These are phyloP conservation scores for Platanus orientalis DNA, from an alignment of 164 flowering plant genomes.

Conservation along the genomic window DNA sequence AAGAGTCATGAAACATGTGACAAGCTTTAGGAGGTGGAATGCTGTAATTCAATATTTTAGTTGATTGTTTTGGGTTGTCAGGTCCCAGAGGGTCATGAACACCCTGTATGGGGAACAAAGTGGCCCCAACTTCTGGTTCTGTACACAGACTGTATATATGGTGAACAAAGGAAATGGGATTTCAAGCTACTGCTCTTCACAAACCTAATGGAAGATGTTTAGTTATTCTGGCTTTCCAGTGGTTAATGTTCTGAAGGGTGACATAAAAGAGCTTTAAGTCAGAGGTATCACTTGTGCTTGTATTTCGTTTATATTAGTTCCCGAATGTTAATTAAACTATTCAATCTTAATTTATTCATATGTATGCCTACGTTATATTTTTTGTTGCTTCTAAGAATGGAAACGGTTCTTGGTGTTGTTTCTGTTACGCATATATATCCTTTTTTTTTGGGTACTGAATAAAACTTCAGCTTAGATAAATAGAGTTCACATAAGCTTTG, in stretches of 20 bases:
- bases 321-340: constrained; percentile 7
- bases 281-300: constrained; percentile 4
- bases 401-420: constrained; percentile 11
- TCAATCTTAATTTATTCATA: constrained; percentile 15
- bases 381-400: constrained; percentile 6
- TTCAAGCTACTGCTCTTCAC: constrained; percentile 3
- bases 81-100: constrained; percentile 12
- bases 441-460: too few species aligned
- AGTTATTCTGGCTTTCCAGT: constrained; percentile 7
- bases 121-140: constrained; percentile 3
- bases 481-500: too few species aligned
- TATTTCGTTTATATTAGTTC: constrained; percentile 7
- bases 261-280: background rate
- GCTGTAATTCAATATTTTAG: background rate
- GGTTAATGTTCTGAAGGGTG: constrained; percentile 11
- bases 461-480: too few species aligned
- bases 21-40: constrained; percentile 10
- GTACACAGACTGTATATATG: constrained; percentile 21
- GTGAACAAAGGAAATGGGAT: constrained; percentile 8
- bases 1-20: background rate
- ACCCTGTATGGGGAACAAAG: constrained; percentile 16
- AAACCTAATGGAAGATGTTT: constrained; percentile 3
- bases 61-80: constrained; percentile 19
- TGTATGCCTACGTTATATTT: constrained; percentile 5
- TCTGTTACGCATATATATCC: too few species aligned